A percentile compares a stretch with the other conserved stretches of the same genome.
phyloP scores from a whole-genome alignment of 2,329 filamentous ascomycete genomes.

The Teratosphaeria nubilosa region DNA sequence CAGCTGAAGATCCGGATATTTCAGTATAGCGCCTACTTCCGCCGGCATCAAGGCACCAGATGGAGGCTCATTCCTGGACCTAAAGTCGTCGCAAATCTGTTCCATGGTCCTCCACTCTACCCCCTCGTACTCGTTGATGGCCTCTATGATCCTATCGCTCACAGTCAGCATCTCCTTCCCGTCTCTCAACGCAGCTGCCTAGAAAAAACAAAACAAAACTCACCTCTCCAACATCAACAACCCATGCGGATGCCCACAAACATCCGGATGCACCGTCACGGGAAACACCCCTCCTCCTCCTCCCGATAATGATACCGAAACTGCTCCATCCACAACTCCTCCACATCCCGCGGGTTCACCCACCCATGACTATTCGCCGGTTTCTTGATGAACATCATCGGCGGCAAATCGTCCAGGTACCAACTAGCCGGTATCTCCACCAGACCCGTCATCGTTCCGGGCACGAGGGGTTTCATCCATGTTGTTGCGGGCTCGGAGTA shows the following conservation, averaged over 20 bases:
- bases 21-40: slow-evolving; percentile 42
- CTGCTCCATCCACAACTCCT: slow-evolving; percentile 56
- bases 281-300: slow-evolving; percentile 67
- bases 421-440: slow-evolving; percentile 58
- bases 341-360: slow-evolving; percentile 46
- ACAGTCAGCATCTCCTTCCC: not conserved
- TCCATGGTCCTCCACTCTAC: slow-evolving; percentile 61
- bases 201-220: slow-evolving; percentile 8
- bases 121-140: slow-evolving; percentile 54
- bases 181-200: not conserved
- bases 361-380: slow-evolving; percentile 56
- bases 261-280: slow-evolving; percentile 67
- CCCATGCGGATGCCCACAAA: slow-evolving; percentile 61
- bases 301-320: slow-evolving; percentile 68
- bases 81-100: slow-evolving; percentile 64
- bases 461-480: slow-evolving; percentile 54
- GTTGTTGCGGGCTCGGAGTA: slow-evolving; percentile 51
- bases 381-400: slow-evolving; percentile 64
- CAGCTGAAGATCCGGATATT: slow-evolving; percentile 27
- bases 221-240: slow-evolving; percentile 63
- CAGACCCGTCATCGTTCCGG: slow-evolving; percentile 50
- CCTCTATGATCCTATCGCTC: slow-evolving; percentile 48
- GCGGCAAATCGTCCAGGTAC: slow-evolving; percentile 51
- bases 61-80: slow-evolving; percentile 50
- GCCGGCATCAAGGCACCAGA: slow-evolving; percentile 53